These are phyloP conservation scores for Waltergamsia citrina DNA, from an alignment of 2,329 filamentous ascomycete species.

Conservation along the genomic window DNA sequence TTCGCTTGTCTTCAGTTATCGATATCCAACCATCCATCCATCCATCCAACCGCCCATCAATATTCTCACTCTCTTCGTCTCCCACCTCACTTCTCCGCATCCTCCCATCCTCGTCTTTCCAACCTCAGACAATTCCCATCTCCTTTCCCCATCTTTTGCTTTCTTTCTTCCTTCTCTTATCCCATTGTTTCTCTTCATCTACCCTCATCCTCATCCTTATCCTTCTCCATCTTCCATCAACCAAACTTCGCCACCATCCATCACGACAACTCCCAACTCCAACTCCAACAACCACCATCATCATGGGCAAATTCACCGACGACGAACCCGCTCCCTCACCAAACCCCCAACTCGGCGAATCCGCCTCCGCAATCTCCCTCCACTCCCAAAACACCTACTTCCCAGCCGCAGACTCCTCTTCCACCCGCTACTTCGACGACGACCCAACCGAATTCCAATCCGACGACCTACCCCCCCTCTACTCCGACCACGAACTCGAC, in stretches of 20 bases:
- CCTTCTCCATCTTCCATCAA: background rate
- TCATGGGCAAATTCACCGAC: conserved; percentile 16
- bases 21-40: no score
- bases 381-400: conserved; percentile 5
- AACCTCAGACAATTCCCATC: background rate
- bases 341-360: conserved; percentile 12
- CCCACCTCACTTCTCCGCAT: no score
- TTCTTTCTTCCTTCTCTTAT: background rate
- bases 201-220: conserved; percentile 1
- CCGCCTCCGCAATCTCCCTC: conserved; percentile 15
- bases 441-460: conserved; percentile 21
- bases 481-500: conserved; percentile 24
- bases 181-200: background rate
- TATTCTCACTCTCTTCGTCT: no score
- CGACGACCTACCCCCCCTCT: conserved; percentile 36
- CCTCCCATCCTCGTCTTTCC: no score
- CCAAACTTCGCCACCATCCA: background rate
- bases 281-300: background rate
- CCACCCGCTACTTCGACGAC: conserved; percentile 23
- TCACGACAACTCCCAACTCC: background rate
- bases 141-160: background rate
- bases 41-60: no score
- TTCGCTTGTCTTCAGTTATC: no score
- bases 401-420: background rate
- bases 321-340: conserved; percentile 5